Conservation (phyloP, 208 protist genomes). For the Kentomonas sorsogonicus region DNA sequence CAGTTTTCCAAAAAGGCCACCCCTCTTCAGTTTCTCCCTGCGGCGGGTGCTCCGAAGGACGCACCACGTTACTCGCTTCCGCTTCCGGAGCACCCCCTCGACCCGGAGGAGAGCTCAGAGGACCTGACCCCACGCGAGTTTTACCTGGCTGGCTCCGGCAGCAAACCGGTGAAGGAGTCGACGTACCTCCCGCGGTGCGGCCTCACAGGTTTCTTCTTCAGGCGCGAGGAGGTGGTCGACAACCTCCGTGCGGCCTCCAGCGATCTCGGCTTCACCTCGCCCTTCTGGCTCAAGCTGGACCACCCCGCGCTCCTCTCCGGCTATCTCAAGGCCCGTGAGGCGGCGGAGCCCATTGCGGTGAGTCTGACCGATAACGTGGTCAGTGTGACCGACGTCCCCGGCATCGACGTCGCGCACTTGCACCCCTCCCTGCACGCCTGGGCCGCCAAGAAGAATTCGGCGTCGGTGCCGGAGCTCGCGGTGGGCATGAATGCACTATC, state of each 20-base stretch:
- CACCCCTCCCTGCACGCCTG: slow-evolving; percentile 51
- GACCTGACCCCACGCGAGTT: slow-evolving; percentile 61
- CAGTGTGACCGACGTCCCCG: slow-evolving; percentile 50
- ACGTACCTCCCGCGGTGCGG: slow-evolving; percentile 61
- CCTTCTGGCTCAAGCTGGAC: slow-evolving; percentile 73
- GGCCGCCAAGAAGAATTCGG: background rate
- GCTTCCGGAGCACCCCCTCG: slow-evolving; percentile 70
- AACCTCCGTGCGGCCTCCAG: slow-evolving; percentile 76
- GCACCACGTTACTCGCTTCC: slow-evolving; percentile 39
- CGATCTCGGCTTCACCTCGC: slow-evolving; percentile 69
- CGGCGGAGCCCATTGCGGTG: slow-evolving; percentile 78
- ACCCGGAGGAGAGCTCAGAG: slow-evolving; percentile 30
- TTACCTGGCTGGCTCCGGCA: slow-evolving; percentile 46
- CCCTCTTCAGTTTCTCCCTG: slow-evolving; percentile 49
- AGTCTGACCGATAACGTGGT: slow-evolving; percentile 61
- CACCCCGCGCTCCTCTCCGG: slow-evolving; percentile 60
- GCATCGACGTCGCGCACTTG: slow-evolving; percentile 35
- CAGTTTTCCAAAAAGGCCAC: slow-evolving; percentile 58
- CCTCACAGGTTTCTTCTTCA: slow-evolving; percentile 74
- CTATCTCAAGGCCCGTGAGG: slow-evolving; percentile 64
- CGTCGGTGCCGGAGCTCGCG: slow-evolving; percentile 8
- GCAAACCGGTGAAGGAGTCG: background rate
- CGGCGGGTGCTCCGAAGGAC: slow-evolving; percentile 29
- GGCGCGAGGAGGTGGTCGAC: slow-evolving; percentile 82
- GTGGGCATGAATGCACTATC: slow-evolving; percentile 79